Evolutionary conservation across 306 rosid species (phyloP).

Genomic region (Prunus padus): DNA sequence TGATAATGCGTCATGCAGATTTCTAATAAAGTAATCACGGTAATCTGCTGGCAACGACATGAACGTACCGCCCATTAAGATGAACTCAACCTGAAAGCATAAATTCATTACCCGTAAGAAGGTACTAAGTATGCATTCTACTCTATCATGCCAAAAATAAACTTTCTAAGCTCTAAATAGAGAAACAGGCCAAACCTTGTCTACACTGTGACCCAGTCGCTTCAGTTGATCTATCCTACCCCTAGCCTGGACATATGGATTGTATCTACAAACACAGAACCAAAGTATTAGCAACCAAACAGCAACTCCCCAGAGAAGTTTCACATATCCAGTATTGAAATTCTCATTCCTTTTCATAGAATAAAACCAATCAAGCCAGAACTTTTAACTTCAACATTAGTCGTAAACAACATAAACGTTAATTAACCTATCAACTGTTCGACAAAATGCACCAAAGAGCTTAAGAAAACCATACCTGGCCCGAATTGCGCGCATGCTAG

Average conservation of each 20-base stretch:
- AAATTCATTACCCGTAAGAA: constrained; percentile 21
- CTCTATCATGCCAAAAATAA: not conserved
- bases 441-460: not conserved
- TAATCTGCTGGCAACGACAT: constrained; percentile 93
- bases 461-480: constrained; percentile 56
- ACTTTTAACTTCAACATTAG: not conserved
- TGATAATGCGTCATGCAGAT: constrained; percentile 93
- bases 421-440: not conserved
- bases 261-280: constrained; percentile 61
- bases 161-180: not conserved
- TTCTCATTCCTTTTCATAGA: not conserved
- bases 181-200: constrained; percentile 61
- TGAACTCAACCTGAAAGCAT: constrained; percentile 85
- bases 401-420: not conserved
- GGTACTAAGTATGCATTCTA: not conserved
- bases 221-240: constrained; percentile 97
- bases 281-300: not conserved
- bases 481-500: constrained; percentile 97
- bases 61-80: constrained; percentile 97
- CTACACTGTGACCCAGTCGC: constrained; percentile 98
- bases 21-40: constrained; percentile 87
- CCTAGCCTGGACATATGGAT: constrained; percentile 95
- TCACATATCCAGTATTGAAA: not conserved
- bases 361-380: not conserved
- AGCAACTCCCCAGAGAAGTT: not conserved